Conservation (phyloP, 208 protist genomes). For the Leishmania amazonensis region DNA sequence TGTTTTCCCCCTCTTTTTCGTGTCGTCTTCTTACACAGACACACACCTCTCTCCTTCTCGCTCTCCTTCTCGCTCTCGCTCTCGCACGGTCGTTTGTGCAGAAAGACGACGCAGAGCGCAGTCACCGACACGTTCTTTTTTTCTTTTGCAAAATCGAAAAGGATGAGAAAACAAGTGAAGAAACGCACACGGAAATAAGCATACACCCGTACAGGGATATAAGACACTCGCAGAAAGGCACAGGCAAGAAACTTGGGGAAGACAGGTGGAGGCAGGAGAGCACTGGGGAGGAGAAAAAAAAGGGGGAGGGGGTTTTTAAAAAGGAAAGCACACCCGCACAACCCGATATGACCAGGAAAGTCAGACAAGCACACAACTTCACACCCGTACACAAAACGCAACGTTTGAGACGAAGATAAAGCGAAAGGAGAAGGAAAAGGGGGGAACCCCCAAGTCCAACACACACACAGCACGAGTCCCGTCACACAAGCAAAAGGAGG, state of each 20-base stretch:
- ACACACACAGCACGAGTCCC: constrained; percentile 2
- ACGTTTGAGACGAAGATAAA: background rate
- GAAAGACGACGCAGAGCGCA: too few species aligned
- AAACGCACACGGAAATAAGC: background rate
- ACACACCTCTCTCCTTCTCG: background rate
- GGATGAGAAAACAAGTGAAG: background rate
- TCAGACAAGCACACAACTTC: background rate
- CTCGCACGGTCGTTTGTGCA: too few species aligned
- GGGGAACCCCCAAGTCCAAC: background rate
- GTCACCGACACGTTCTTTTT: too few species aligned
- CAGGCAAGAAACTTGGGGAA: background rate
- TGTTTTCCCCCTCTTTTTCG: background rate
- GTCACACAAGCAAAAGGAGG: background rate
- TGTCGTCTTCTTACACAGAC: background rate
- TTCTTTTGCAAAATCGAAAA: background rate
- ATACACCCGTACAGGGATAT: background rate
- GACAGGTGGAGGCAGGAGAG: background rate
- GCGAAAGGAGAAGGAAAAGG: background rate
- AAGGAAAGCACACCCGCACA: background rate
- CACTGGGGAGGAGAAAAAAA: background rate
- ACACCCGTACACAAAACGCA: background rate
- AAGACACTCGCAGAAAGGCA: background rate
- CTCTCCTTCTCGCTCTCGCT: too few species aligned
- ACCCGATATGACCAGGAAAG: background rate
- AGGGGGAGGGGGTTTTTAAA: background rate